phyloP scores from a whole-genome alignment of 2,329 filamentous ascomycete genomes.

The Thielaviopsis euricoi region DNA sequence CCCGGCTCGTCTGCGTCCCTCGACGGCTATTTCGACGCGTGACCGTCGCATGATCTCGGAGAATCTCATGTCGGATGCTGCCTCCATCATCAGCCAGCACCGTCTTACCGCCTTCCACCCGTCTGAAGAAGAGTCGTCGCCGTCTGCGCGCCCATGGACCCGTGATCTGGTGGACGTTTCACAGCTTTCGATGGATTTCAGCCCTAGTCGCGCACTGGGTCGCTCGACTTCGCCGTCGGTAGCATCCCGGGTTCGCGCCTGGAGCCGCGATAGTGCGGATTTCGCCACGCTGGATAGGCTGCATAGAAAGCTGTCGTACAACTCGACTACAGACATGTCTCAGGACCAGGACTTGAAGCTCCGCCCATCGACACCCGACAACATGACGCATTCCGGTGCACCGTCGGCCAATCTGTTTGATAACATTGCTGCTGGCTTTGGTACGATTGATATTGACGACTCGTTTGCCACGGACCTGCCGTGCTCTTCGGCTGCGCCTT shows the following conservation, averaged over 20 bases:
- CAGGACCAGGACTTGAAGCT: neutral
- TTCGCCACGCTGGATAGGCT: conserved; percentile 3
- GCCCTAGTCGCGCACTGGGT: neutral
- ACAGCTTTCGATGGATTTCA: neutral
- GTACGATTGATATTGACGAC: conserved; percentile 2
- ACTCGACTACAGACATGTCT: neutral
- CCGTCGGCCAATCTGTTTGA: conserved; percentile 5
- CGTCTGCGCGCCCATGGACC: conserved; percentile 2
- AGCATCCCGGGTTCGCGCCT: conserved; percentile 1
- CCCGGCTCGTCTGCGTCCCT: neutral
- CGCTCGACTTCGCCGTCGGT: conserved; percentile 6
- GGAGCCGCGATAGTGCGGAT: conserved; percentile 6
- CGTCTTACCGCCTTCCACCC: conserved; percentile 10
- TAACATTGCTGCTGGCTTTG: conserved; percentile 7
- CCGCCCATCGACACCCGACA: conserved; percentile 6
- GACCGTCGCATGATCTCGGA: neutral
- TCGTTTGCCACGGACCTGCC: neutral
- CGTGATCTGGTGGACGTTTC: conserved; percentile 7
- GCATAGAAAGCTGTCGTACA: conserved; percentile 1
- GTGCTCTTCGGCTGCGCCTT: conserved; percentile 11
- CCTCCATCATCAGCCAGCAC: conserved; percentile 10
- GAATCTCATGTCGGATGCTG: conserved; percentile 5
- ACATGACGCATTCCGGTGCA: neutral
- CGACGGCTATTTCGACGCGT: conserved; percentile 4
- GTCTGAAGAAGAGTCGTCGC: neutral